Conservation (phyloP, 139 green algal genomes). For the Pseudopediastrum boryanum region DNA sequence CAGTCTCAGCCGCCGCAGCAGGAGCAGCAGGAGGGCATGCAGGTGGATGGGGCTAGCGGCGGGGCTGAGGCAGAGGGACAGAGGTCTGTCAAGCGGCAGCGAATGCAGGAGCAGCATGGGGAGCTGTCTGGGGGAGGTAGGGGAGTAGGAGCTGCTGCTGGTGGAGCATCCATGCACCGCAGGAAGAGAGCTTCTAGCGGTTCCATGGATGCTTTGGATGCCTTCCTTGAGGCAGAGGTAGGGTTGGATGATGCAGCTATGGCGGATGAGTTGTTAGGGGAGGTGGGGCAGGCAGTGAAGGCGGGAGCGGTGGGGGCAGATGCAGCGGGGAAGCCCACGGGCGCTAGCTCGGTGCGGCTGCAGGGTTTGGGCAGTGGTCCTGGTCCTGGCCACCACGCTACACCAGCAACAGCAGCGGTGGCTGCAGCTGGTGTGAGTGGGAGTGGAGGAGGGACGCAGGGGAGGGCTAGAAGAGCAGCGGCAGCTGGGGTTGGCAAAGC, state of each 20-base stretch:
- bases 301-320: background rate
- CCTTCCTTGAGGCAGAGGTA: background rate
- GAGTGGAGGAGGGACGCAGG: background rate
- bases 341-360: background rate
- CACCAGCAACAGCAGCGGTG: background rate
- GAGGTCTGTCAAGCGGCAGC: background rate
- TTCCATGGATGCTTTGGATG: background rate
- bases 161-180: too few relatives aligned
- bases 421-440: background rate
- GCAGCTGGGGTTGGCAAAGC: background rate
- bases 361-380: background rate
- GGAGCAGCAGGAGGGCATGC: background rate
- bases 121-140: too few relatives aligned
- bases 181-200: too few relatives aligned
- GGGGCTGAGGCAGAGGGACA: background rate
- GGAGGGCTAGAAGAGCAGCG: background rate
- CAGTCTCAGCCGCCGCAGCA: background rate
- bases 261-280: background rate
- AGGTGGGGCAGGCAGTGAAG: background rate
- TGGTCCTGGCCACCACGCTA: background rate
- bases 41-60: background rate
- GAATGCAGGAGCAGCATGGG: slow-evolving; percentile 3
- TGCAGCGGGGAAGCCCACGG: background rate
- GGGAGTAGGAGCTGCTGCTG: slow-evolving; percentile 1
- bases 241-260: background rate